Evolutionary conservation across 805 yeast species (phyloP), one percentile per base, ranked within the genome.

Genomic region (Kuraishia molischiana): DNA sequence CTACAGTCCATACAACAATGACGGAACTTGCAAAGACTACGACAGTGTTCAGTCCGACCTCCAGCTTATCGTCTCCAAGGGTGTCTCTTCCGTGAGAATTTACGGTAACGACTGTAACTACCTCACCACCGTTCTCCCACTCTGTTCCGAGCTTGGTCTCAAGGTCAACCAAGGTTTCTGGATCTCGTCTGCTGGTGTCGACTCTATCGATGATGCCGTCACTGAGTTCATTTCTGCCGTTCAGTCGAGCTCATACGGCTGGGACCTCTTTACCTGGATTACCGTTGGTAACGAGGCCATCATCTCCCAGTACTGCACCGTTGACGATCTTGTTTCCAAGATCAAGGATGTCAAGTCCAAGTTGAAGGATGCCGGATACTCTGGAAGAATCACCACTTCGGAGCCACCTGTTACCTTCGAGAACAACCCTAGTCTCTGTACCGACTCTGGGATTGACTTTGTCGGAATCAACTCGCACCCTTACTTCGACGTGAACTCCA

Each of bases 231-330:
- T 86, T 39, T 26, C 38, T 19, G 67, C 67, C 49, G 71, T 66
- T 34, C 32, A 53, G 20, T 36, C 40, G 10, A 34, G 58, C 6
- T 69, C 66, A 45, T 65, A 68, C 49, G 63, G 69, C 14, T 89
- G 94, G 94, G 77, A 64, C 42, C 61, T 80, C n/a, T 79, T 86
- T 60, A 81, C 80, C 42, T 77, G 62, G 55, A 68, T 89, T 48
- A 82, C 94, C 17, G 67, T 89, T 44, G 97, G 96, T 41, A 89
- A 89, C 54, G 97, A 89, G 63, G 95, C 94, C 22, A 64, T 89
- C 39, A 70, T 69, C 48, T 65, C 77, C 24, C 79, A 77, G 9
- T 84, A 62, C 59, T 64, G 72, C 49, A 52, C 84, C 5, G 85
- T 72, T 18, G 47, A 60, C 19, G 82, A 80, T n/a, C 70, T 89